phyloP scores from a whole-genome alignment of 768 basidiomycete species.

The Kockovaella imperatae region DNA sequence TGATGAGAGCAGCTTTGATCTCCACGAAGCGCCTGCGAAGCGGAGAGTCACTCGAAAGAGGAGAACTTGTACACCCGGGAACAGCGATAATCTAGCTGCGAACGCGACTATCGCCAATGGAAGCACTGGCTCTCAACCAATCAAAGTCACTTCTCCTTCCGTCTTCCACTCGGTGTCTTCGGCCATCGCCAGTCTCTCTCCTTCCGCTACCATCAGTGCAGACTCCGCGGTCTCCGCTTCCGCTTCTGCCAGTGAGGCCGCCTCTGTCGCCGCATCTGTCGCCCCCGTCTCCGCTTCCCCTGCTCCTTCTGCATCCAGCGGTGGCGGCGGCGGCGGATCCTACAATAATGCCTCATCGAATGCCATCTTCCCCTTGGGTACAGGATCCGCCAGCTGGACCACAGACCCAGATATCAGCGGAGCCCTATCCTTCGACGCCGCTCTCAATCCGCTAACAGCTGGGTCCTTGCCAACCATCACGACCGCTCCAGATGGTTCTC shows the following conservation, averaged over 20 bases:
- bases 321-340: neutral
- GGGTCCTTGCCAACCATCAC: slow-evolving; percentile 23
- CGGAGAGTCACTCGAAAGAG: slow-evolving; percentile 10
- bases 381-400: slow-evolving; percentile 4
- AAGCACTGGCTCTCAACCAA: neutral
- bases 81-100: neutral
- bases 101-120: too few relatives aligned
- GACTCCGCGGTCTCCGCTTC: neutral
- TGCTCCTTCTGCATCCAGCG: neutral
- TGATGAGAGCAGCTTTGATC: neutral
- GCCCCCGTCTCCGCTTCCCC: neutral
- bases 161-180: neutral
- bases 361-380: slow-evolving; percentile 1
- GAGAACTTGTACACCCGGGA: neutral
- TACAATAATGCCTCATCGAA: neutral
- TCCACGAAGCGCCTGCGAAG: neutral
- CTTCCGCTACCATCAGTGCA: neutral
- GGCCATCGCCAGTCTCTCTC: neutral
- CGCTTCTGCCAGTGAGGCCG: neutral
- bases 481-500: slow-evolving; percentile 33
- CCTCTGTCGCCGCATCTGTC: neutral
- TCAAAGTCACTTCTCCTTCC: neutral
- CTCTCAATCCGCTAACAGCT: slow-evolving; percentile 30
- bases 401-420: neutral
- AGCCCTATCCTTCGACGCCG: slow-evolving; percentile 13